Base-by-base conservation (phyloP, 1,284 basidiomycete species). In the Boletus sp. region DNA sequence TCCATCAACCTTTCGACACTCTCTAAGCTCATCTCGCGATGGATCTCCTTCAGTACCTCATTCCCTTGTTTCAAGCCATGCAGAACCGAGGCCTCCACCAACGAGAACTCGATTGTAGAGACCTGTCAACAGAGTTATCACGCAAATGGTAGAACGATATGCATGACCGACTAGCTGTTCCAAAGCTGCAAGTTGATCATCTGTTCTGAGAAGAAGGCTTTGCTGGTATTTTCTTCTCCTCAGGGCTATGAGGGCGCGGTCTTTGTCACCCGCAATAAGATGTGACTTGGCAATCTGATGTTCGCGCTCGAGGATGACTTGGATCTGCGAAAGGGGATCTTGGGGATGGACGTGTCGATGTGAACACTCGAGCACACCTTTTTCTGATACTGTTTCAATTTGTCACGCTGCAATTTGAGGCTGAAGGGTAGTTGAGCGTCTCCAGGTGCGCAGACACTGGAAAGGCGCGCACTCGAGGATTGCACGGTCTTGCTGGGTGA, bases 381-480 rank as follows among this genome's bases (percentile, higher is more conserved):
- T 72, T 86, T 91, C 78, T 95, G 94, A 62, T 98, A 99, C 67
- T 94, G 92, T 66, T 81, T 88, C 53, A 99, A 75, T 67, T 94
- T 95, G 69, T 99, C 96, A 37, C 96, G 78, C 69, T 99, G 95
- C 41, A 96, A 70, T 70, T 99, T 99, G 56, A 99, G 78, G 64
- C 93, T 76, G 59, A 34, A 60, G 44, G 22, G 33, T 17, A 27
- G 53, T 55, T 69, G 51, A 68, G 54, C 41, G 20, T 63, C 41
- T 34, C 43, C 47, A 27, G 38, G 42, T 46, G 27, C 34, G 49
- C 44, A 44, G 41, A 61, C 41, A 49, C 49, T 41, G 44, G 54
- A 50, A 54, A 48, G 38, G 27, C 37, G 71, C 87, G 64, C 59
- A 97, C 94, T 97, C 94, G 49, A 98, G 78, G 45, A 98, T 88